Percentiles rank a stretch among this genome's conserved stretches.
Evolutionary conservation across 768 basidiomycete species (phyloP).

Genomic region (Pisolithus orientalis): DNA sequence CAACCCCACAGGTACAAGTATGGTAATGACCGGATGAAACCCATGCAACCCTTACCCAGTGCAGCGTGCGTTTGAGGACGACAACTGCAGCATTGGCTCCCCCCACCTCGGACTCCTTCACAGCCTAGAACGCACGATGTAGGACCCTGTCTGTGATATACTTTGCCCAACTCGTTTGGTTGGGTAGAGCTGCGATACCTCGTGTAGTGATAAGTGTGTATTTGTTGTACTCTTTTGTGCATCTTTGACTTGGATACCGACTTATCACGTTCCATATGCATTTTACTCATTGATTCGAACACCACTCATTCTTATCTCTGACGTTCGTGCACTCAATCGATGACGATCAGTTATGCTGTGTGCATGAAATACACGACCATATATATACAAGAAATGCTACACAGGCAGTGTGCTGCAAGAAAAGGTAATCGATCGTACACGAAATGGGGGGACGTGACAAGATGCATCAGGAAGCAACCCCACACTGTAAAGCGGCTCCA

Average conservation of each 20-base stretch:
- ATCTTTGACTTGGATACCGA: neutral
- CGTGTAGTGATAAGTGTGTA: neutral
- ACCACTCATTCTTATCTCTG: neutral
- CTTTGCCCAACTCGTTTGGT: neutral
- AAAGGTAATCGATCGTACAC: neutral
- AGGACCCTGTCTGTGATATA: neutral
- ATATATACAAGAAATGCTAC: constrained; percentile 7
- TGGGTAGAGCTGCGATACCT: neutral
- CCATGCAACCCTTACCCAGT: constrained; percentile 5
- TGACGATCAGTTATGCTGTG: neutral
- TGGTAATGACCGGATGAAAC: constrained; percentile 11
- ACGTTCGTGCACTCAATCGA: neutral
- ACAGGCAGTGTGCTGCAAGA: constrained; percentile 1
- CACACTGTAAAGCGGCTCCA: constrained; percentile 72
- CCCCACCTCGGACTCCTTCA: neutral
- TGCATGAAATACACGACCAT: neutral
- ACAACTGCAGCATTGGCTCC: neutral
- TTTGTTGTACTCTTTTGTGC: neutral
- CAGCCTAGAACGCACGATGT: neutral
- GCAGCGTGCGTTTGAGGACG: constrained; percentile 12
- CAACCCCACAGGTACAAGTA: constrained; percentile 15
- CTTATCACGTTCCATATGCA: constrained; percentile 1
- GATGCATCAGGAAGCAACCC: constrained; percentile 7
- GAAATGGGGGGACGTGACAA: neutral
- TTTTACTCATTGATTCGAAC: neutral